Evolutionary conservation across 768 basidiomycete genomes (phyloP), one percentile per base, ranked within the genome.

Genomic region (Cystobasidium ongulense): DNA sequence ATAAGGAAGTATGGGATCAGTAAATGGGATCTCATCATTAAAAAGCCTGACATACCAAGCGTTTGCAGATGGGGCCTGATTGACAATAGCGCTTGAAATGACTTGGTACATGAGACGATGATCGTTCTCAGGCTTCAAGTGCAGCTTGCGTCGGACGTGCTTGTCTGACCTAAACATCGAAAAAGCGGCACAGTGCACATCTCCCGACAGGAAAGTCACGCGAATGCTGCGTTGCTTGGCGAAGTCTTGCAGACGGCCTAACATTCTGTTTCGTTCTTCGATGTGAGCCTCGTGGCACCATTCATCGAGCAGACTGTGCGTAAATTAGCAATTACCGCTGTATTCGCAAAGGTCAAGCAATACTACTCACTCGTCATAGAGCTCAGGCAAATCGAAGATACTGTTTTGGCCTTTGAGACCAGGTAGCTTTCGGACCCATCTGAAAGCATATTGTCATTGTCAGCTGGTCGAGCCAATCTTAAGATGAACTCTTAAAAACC

Each of bases 351-450:
- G 13, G 13, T 17, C 18, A 54, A n/a, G n/a, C n/a, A n/a, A n/a
- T n/a, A n/a, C n/a, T n/a, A 59, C 65, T 25, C 33, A 67, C 65
- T 73, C 75, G 33, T 75, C 75, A 39, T 64, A 75, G 41, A 75
- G 53, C 63, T 75, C 75, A 3, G 75, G 75, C 27, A 75, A 31
- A 31, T 62, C 70, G 53, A 75, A 75, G 41, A 75, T 75, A n/a
- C 59, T 64, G 63, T 75, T 72, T 18, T 50, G 39, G 15, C 70
- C 50, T 25, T 66, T 73, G 23, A 75, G 4, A n/a, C 71, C 72
- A 27, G 75, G 75, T 33, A 75, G 31, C 41, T 65, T 63, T 31
- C 72, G 61, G 4, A 75, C 71, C 72, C 75, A 75, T 33, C 65
- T 67, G 27, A 18, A 5, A 18, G 17, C 5, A 64, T 27, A 41